Evolutionary conservation across 371 early-diverging fungal species (phyloP).

Genomic region (Saksenaea vasiformis): DNA sequence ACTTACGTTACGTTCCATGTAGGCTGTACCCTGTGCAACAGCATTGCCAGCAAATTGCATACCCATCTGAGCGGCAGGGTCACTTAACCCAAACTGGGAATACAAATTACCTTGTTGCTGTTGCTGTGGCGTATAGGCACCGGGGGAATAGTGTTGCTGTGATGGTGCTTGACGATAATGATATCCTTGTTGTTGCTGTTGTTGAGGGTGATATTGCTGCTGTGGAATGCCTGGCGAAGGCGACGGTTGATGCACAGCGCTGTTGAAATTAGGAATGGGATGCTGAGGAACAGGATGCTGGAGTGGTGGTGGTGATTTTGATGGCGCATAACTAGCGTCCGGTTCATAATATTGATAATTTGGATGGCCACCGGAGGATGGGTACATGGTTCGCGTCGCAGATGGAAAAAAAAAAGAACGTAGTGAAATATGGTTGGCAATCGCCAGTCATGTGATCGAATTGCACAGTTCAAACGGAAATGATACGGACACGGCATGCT

Average conservation of each 20-base stretch:
- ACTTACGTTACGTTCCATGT: constrained; percentile 91
- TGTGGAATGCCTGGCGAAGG: constrained; percentile 51
- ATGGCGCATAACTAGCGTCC: constrained; percentile 22
- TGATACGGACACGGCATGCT: too few species aligned
- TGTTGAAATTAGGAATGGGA: constrained; percentile 65
- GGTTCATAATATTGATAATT: constrained; percentile 24
- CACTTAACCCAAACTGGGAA: constrained; percentile 59
- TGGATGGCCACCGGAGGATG: constrained; percentile 16
- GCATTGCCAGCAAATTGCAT: constrained; percentile 95
- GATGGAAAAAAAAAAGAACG: constrained; percentile 2
- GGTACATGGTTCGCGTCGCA: constrained; percentile 21
- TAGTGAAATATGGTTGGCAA: too few species aligned
- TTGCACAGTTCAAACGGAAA: too few species aligned
- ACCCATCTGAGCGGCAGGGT: constrained; percentile 92
- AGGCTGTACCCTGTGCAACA: constrained; percentile 84
- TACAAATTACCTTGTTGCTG: constrained; percentile 40
- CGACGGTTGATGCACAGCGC: constrained; percentile 45
- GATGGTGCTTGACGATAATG: constrained; percentile 43
- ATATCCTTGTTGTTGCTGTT: constrained; percentile 41
- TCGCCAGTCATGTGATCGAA: too few species aligned
- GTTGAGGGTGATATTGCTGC: constrained; percentile 35
- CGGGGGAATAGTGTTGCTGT: constrained; percentile 31
- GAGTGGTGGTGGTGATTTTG: constrained; percentile 68
- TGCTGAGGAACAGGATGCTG: constrained; percentile 73
- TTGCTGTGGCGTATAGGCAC: constrained; percentile 45